Evolutionary conservation across 768 basidiomycete genomes (phyloP).

Genomic region (Russula virescens): DNA sequence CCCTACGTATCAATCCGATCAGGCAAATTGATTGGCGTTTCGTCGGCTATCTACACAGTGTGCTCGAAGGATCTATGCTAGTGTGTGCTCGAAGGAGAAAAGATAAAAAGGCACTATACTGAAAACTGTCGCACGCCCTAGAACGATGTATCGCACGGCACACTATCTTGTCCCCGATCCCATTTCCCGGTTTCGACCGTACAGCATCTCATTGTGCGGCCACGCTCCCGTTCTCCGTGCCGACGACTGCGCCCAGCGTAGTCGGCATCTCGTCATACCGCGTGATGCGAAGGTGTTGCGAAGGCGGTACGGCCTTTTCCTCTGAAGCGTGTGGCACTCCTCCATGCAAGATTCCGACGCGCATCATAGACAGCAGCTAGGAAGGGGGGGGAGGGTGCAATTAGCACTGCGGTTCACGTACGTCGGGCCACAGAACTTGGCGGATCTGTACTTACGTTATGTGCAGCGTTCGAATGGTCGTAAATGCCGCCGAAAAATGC

Average conservation of each 20-base stretch:
- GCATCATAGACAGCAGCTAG: background rate
- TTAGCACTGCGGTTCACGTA: background rate
- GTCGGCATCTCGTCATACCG: slow-evolving; percentile 31
- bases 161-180: background rate
- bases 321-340: slow-evolving; percentile 46
- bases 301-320: slow-evolving; percentile 41
- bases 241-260: slow-evolving; percentile 27
- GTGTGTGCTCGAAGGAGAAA: background rate
- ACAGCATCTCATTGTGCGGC: background rate
- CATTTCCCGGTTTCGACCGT: too few species aligned
- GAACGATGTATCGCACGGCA: background rate
- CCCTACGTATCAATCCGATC: too few species aligned
- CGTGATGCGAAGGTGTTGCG: slow-evolving; percentile 42
- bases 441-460: slow-evolving; percentile 47
- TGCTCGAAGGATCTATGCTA: too few species aligned
- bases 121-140: background rate
- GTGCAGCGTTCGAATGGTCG: slow-evolving; percentile 82
- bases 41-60: background rate
- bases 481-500: slow-evolving; percentile 93
- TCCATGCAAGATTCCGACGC: slow-evolving; percentile 30
- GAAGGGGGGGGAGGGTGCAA: background rate
- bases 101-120: background rate
- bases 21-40: background rate
- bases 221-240: slow-evolving; percentile 30
- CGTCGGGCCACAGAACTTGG: background rate